These are phyloP conservation scores for Euryodendron excelsum DNA, from an alignment of 148 eudicot genomes.

Conservation along the genomic window DNA sequence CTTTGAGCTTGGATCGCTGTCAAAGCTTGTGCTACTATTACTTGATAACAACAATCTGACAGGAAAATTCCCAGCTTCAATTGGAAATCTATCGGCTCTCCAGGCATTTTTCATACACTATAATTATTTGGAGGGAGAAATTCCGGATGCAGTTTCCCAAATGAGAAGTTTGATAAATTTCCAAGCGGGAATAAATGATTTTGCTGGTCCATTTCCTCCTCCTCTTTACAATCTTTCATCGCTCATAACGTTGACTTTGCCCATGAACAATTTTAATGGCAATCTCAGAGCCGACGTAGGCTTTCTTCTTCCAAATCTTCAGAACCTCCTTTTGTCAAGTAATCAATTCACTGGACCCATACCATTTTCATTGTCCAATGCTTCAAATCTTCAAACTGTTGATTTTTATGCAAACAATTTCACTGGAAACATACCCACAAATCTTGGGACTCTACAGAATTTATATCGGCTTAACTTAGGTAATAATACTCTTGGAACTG, in stretches of 20 bases:
- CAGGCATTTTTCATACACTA: neutral
- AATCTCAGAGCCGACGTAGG: neutral
- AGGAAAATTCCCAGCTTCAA: too few relatives aligned
- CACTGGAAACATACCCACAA: constrained; percentile 1
- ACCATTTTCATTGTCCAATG: constrained; percentile 6
- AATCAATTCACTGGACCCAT: neutral
- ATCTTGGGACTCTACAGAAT: neutral
- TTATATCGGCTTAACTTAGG: neutral
- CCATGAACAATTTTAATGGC: neutral
- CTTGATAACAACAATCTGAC: too few relatives aligned
- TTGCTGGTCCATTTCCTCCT: too few relatives aligned
- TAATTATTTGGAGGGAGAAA: neutral
- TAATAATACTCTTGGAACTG: too few relatives aligned
- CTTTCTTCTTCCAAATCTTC: neutral
- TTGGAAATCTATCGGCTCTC: constrained; percentile 22
- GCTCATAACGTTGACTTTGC: neutral
- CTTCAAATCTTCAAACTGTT: neutral
- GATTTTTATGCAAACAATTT: neutral
- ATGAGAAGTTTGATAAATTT: too few relatives aligned
- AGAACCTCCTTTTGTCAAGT: neutral
- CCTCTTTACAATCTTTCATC: neutral
- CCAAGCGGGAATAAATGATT: too few relatives aligned
- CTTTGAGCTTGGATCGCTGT: too few relatives aligned
- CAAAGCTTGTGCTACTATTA: too few relatives aligned
- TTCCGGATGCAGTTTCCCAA: too few relatives aligned